Evolutionary conservation across 2,329 filamentous ascomycete species (phyloP).

Genomic region (Talaromyces verruculosus): DNA sequence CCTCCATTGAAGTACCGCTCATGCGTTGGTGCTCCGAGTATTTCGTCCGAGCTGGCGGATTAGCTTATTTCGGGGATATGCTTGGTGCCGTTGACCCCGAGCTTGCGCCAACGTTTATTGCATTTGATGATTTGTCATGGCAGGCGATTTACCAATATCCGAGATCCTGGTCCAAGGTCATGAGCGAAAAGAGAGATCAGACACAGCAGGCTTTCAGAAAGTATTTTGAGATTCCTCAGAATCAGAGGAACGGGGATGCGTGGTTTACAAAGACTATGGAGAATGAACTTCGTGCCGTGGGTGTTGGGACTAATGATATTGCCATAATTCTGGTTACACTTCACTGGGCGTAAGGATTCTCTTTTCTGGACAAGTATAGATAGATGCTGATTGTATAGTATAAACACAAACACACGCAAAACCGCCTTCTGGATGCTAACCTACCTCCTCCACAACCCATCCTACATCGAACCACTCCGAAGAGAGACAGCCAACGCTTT

Average conservation of each 20-base stretch:
- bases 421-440: constrained; percentile 12
- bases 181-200: constrained; percentile 3
- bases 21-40: constrained; percentile 1
- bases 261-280: constrained; percentile 6
- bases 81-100: background rate
- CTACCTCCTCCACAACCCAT: constrained; percentile 2
- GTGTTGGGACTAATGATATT: constrained; percentile 1
- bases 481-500: background rate
- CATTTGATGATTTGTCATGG: background rate
- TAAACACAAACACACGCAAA: constrained; percentile 6
- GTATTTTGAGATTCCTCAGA: constrained; percentile 6
- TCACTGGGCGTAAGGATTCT: constrained; percentile 3
- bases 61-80: constrained; percentile 6
- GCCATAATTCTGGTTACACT: constrained; percentile 1
- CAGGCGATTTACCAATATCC: constrained; percentile 2
- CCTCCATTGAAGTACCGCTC: background rate
- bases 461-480: background rate
- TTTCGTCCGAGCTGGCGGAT: background rate
- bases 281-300: constrained; percentile 1
- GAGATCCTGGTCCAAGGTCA: background rate
- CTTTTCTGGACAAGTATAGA: background rate
- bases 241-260: background rate
- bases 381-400: background rate
- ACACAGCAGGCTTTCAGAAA: background rate
- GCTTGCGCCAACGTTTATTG: background rate